phyloP scores from a whole-genome alignment of 805 yeast species.

The Ascoidea rubescens region DNA sequence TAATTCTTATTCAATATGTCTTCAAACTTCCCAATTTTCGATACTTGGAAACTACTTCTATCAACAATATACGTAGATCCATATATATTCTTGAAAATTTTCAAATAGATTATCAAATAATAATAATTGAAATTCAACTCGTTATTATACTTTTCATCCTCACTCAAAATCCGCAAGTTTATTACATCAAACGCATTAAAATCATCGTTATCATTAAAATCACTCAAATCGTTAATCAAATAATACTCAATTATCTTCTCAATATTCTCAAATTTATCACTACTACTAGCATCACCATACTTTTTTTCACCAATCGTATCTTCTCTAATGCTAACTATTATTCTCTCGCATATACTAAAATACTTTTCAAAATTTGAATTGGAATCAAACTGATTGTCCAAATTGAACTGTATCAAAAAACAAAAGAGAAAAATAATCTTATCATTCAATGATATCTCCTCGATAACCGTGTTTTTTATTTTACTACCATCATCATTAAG shows the following conservation, averaged over 20 bases:
- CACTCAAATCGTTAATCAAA: not conserved
- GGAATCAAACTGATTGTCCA: not conserved
- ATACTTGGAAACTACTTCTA: not conserved
- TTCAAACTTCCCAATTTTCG: not conserved
- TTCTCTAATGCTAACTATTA: not conserved
- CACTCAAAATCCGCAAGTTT: conserved; percentile 1
- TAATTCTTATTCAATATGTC: not conserved
- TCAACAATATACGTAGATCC: not conserved
- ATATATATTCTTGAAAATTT: not conserved
- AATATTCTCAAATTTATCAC: not conserved
- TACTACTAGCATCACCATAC: not conserved
- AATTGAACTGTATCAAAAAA: not conserved
- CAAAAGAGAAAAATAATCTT: not conserved
- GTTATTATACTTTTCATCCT: not conserved
- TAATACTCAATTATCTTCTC: not conserved
- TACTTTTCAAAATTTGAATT: not conserved
- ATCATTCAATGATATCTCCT: not conserved
- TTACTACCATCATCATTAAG: not conserved
- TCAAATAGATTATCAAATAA: conserved; percentile 1
- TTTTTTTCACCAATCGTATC: not conserved
- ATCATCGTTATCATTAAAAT: not conserved
- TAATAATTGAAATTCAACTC: not conserved
- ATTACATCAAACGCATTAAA: not conserved
- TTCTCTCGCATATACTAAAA: not conserved
- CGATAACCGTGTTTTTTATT: not conserved